These are phyloP conservation scores for Austroboletus festivus DNA, from an alignment of 768 basidiomycete genomes.

Conservation along the genomic window DNA sequence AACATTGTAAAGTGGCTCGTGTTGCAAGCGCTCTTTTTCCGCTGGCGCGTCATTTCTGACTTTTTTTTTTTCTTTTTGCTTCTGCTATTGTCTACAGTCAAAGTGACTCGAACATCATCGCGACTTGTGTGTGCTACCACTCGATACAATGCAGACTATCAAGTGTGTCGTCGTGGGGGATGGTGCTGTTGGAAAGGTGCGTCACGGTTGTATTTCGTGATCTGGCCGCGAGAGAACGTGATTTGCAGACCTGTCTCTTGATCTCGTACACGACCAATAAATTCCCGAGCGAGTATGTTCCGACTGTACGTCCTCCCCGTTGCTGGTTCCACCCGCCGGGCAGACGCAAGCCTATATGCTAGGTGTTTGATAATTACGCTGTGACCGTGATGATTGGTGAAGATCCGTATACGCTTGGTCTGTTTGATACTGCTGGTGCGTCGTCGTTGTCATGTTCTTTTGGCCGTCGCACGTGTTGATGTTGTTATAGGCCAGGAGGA, in stretches of 20 bases:
- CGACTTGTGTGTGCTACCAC: slow-evolving; percentile 17
- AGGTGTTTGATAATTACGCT: slow-evolving; percentile 97
- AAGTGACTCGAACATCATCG: too few relatives aligned
- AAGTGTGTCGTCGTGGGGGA: slow-evolving; percentile 98
- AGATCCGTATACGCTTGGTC: slow-evolving; percentile 95
- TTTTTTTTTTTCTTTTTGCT: too few relatives aligned
- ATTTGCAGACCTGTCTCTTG: slow-evolving; percentile 81
- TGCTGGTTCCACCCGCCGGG: slow-evolving; percentile 4
- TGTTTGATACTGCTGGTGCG: slow-evolving; percentile 98
- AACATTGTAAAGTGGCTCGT: too few relatives aligned
- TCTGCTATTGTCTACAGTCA: too few relatives aligned
- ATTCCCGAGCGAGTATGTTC: slow-evolving; percentile 98
- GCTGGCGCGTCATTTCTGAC: slow-evolving; percentile 19
- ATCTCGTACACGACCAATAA: slow-evolving; percentile 98
- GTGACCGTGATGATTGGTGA: slow-evolving; percentile 99
- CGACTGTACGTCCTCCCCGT: slow-evolving; percentile 65
- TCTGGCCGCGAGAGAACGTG: slow-evolving; percentile 2
- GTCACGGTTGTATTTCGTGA: slow-evolving; percentile 27
- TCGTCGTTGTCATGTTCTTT: slow-evolving; percentile 14
- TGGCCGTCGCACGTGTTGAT: slow-evolving; percentile 8
- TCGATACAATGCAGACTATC: slow-evolving; percentile 83
- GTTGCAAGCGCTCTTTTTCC: too few relatives aligned
- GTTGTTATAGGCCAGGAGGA: slow-evolving; percentile 88
- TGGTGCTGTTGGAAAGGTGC: slow-evolving; percentile 96
- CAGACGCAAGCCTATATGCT: slow-evolving; percentile 22